Evolutionary conservation across 2,329 filamentous ascomycete species (phyloP).

Genomic region (Tetracladium maxilliforme): DNA sequence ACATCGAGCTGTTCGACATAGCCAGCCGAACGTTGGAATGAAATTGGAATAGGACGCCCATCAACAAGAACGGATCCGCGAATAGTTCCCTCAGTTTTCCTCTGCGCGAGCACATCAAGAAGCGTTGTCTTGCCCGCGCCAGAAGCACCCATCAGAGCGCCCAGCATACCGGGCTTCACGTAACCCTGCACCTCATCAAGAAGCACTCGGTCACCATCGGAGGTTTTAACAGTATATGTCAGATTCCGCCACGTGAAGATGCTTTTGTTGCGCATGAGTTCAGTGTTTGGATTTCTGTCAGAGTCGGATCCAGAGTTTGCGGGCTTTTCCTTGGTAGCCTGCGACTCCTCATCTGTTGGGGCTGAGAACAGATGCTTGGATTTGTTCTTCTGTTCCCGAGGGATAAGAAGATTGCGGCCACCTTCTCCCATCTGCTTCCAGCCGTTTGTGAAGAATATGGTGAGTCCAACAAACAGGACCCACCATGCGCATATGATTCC

Average conservation of each 20-base stretch:
- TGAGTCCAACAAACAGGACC: slow-evolving; percentile 40
- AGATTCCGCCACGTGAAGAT: slow-evolving; percentile 66
- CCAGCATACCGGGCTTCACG: slow-evolving; percentile 58
- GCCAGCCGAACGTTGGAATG: slow-evolving; percentile 46
- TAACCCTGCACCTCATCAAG: slow-evolving; percentile 69
- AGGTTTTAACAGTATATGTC: slow-evolving; percentile 57
- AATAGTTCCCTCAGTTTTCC: slow-evolving; percentile 5
- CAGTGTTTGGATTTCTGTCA: slow-evolving; percentile 1
- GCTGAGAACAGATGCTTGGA: slow-evolving; percentile 3
- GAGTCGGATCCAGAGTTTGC: slow-evolving; percentile 1
- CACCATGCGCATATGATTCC: slow-evolving; percentile 50
- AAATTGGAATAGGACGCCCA: slow-evolving; percentile 9
- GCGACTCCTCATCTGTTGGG: slow-evolving; percentile 1
- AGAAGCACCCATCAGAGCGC: slow-evolving; percentile 48
- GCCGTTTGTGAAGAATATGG: slow-evolving; percentile 1
- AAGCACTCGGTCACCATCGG: slow-evolving; percentile 47
- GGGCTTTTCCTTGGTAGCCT: slow-evolving; percentile 1
- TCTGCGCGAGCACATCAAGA: slow-evolving; percentile 39
- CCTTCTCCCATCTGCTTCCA: slow-evolving; percentile 1
- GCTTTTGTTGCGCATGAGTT: slow-evolving; percentile 45
- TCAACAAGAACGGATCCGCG: slow-evolving; percentile 5
- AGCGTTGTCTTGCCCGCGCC: slow-evolving; percentile 49
- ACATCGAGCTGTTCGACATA: slow-evolving; percentile 49
- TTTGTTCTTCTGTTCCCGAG: slow-evolving; percentile 1
- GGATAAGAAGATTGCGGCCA: slow-evolving; percentile 1